A percentile compares a stretch with the other conserved stretches of the same genome.
Conservation (phyloP, 1,284 basidiomycete species). For the Rhodotorula sp. region DNA sequence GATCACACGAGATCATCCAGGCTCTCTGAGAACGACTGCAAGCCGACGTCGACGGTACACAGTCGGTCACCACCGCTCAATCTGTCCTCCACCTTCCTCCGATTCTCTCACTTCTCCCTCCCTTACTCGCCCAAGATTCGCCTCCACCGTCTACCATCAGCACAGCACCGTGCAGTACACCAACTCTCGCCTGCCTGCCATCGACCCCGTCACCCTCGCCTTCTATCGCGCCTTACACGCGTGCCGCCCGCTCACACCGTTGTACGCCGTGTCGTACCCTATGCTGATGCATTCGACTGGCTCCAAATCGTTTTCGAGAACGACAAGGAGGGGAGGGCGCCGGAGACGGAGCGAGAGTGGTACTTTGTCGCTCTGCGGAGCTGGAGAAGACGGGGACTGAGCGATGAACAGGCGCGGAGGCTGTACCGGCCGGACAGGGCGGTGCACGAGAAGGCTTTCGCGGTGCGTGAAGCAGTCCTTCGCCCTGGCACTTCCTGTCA, state of each 20-base stretch:
- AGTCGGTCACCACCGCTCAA: no score
- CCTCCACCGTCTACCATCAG: not conserved
- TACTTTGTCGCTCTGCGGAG: slow-evolving; percentile 88
- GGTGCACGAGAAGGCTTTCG: slow-evolving; percentile 85
- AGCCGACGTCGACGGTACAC: not conserved
- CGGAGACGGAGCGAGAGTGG: slow-evolving; percentile 50
- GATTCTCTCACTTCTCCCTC: slow-evolving; percentile 62
- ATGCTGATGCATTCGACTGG: slow-evolving; percentile 83
- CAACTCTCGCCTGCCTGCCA: slow-evolving; percentile 71
- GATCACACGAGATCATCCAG: not conserved
- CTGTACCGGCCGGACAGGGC: slow-evolving; percentile 79
- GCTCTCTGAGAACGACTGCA: not conserved
- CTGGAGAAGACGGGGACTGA: slow-evolving; percentile 56
- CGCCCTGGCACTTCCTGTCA: not conserved
- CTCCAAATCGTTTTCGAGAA: slow-evolving; percentile 62
- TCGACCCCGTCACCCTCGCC: slow-evolving; percentile 76
- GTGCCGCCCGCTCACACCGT: slow-evolving; percentile 62
- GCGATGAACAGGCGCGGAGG: not conserved
- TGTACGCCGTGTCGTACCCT: slow-evolving; percentile 63
- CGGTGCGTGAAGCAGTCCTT: slow-evolving; percentile 17
- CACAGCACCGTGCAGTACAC: slow-evolving; percentile 60
- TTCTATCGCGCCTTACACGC: slow-evolving; percentile 78
- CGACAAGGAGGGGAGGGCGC: slow-evolving; percentile 50
- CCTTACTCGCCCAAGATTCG: slow-evolving; percentile 34
- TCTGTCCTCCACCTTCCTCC: slow-evolving; percentile 59